Percentiles rank a stretch among this genome's conserved stretches.
Conservation (phyloP, 257 asterid species). For the Jasminum sambac region DNA sequence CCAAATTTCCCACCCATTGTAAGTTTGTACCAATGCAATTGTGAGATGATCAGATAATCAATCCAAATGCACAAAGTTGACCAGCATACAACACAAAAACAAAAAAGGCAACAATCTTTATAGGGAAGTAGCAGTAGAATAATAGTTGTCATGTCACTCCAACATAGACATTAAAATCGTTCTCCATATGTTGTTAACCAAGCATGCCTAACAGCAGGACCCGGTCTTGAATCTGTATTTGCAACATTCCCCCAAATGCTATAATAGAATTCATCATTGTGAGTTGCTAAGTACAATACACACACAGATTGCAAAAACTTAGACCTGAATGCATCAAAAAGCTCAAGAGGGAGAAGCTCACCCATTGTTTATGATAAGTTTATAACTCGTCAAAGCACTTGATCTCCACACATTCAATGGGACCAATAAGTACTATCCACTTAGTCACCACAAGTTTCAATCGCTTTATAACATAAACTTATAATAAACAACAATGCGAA, state of each 20-base stretch:
- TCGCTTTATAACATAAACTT: too few relatives aligned
- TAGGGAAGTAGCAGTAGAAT: not conserved
- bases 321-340: not conserved
- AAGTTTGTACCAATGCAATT: not conserved
- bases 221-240: not conserved
- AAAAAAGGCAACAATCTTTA: not conserved
- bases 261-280: not conserved
- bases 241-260: not conserved
- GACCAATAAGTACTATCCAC: too few relatives aligned
- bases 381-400: too few relatives aligned
- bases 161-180: not conserved
- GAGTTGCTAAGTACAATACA: not conserved
- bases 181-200: not conserved
- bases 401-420: too few relatives aligned
- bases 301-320: not conserved
- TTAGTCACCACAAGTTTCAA: too few relatives aligned
- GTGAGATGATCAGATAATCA: not conserved
- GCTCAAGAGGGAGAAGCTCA: conserved; percentile 11
- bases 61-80: not conserved
- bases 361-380: too few relatives aligned
- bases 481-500: too few relatives aligned
- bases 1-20: not conserved
- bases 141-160: not conserved
- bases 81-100: not conserved
- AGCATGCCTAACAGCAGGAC: not conserved